Conservation (phyloP, 2,329 filamentous ascomycete genomes). For the Orbilia oligospora region DNA sequence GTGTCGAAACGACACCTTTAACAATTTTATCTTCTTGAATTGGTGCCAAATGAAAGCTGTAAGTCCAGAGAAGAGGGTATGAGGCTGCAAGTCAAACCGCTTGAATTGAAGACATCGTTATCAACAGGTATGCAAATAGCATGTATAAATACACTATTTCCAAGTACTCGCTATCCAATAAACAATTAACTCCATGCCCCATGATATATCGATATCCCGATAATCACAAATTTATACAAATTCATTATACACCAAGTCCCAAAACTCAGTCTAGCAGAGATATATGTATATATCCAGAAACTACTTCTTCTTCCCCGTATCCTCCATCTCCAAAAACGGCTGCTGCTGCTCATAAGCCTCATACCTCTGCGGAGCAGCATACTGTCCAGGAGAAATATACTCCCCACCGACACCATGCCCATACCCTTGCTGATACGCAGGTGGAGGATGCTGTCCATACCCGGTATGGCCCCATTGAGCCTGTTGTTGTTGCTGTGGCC, state of each 20-base stretch:
- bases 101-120: not conserved
- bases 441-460: conserved; percentile 26
- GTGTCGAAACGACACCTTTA: not conserved
- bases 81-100: not conserved
- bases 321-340: conserved; percentile 48
- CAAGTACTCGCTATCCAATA: conserved; percentile 1
- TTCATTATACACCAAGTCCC: not conserved
- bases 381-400: conserved; percentile 32
- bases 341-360: conserved; percentile 41
- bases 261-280: not conserved
- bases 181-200: conserved; percentile 32
- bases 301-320: conserved; percentile 29
- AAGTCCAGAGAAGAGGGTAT: not conserved
- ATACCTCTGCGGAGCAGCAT: conserved; percentile 44
- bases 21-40: not conserved
- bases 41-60: not conserved
- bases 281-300: not conserved
- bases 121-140: not conserved
- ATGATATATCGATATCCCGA: not conserved
- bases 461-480: conserved; percentile 14
- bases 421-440: conserved; percentile 29
- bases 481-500: conserved; percentile 24
- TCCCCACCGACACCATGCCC: conserved; percentile 33
- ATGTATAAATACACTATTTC: conserved; percentile 3
- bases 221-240: not conserved